phyloP scores from a whole-genome alignment of 2,329 filamentous ascomycete genomes.

The Xylariaceae sp. region DNA sequence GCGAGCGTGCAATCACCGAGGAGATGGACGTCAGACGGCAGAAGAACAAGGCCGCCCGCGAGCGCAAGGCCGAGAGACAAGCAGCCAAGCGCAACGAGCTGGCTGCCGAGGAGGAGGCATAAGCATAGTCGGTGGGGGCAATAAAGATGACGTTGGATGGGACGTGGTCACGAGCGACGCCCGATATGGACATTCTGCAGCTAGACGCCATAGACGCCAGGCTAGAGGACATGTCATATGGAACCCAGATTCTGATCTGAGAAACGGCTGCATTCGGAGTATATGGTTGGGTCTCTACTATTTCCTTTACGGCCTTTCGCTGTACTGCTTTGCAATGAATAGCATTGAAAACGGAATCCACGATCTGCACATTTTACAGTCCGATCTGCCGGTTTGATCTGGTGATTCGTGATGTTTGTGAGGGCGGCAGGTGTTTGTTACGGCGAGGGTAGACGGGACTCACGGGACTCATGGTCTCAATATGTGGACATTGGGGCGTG shows the following conservation, averaged over 20 bases:
- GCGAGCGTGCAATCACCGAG: conserved; percentile 94
- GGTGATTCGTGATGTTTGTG: not conserved
- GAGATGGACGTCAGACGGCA: conserved; percentile 99
- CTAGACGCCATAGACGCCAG: conserved; percentile 27
- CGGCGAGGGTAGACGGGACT: not conserved
- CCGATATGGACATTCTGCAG: conserved; percentile 30
- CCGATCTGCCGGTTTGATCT: not conserved
- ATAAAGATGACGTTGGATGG: conserved; percentile 16
- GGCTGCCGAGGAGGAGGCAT: conserved; percentile 63
- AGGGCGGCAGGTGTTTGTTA: not conserved
- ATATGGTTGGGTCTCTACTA: conserved; percentile 45
- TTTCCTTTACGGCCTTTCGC: conserved; percentile 36
- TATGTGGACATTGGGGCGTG: too few relatives aligned
- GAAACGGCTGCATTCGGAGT: conserved; percentile 41
- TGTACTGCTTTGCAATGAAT: conserved; percentile 45
- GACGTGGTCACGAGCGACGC: conserved; percentile 27
- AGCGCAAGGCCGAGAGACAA: conserved; percentile 93
- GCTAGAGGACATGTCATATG: conserved; percentile 30
- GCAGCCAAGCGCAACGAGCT: conserved; percentile 85
- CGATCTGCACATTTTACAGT: conserved; percentile 38
- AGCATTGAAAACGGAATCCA: conserved; percentile 53
- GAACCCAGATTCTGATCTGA: conserved; percentile 32
- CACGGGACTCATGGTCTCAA: too few relatives aligned
- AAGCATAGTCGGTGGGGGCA: conserved; percentile 24
- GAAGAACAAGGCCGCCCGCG: conserved; percentile 99